phyloP scores from a whole-genome alignment of 129 eudicot genomes.

The Tagetes patula region DNA sequence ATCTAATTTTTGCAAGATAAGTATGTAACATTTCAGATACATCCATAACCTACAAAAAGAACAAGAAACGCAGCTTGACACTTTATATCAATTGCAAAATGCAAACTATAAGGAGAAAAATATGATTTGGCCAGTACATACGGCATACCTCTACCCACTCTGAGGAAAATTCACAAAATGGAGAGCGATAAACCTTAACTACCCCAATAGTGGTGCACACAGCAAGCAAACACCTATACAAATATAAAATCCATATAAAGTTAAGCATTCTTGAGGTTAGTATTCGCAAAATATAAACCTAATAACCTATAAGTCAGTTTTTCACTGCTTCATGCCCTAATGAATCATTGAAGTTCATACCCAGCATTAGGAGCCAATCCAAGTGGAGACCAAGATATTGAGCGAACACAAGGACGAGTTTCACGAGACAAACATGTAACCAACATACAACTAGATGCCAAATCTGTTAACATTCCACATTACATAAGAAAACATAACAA shows the following conservation, averaged over 20 bases:
- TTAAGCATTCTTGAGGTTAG: background rate
- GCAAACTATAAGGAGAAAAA: background rate
- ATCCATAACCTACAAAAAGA: constrained; percentile 54
- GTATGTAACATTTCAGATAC: constrained; percentile 59
- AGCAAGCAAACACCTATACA: constrained; percentile 82
- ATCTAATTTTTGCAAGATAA: constrained; percentile 43
- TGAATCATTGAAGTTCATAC: constrained; percentile 37
- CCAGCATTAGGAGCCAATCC: constrained; percentile 77
- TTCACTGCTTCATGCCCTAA: background rate
- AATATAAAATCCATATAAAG: background rate
- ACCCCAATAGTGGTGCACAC: constrained; percentile 78
- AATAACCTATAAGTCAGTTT: constrained; percentile 3
- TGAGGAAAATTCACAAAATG: constrained; percentile 63
- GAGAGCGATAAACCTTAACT: constrained; percentile 78
- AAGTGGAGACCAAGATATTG: constrained; percentile 87
- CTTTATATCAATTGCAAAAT: background rate
- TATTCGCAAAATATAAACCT: background rate
- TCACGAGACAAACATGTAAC: constrained; percentile 62
- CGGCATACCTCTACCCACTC: constrained; percentile 93
- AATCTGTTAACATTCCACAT: constrained; percentile 42
- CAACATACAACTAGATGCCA: constrained; percentile 55
- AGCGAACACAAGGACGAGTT: constrained; percentile 65
- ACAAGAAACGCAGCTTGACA: background rate
- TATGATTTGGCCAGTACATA: background rate
- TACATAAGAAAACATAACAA: background rate